Evolutionary conservation across 1,139 yeast species (phyloP).

Genomic region (Blastobotrys persicus): DNA sequence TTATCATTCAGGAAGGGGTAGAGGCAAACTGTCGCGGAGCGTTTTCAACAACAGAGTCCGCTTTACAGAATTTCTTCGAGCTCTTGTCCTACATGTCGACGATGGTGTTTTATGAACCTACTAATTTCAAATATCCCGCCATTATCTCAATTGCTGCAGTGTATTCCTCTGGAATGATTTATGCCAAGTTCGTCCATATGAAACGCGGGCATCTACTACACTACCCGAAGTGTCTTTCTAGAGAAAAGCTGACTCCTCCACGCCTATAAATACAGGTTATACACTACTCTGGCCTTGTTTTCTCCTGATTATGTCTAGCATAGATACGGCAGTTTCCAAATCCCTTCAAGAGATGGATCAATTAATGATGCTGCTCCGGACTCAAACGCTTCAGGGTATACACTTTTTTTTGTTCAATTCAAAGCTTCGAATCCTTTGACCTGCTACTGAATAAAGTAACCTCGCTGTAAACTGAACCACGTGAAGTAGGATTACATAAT

Average conservation of each 20-base stretch:
- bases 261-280: no score
- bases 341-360: no score
- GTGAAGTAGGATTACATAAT: no score
- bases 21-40: slow-evolving; percentile 34
- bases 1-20: slow-evolving; percentile 36
- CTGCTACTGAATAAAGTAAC: no score
- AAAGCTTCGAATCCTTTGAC: no score
- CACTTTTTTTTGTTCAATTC: no score
- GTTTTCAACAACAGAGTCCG: slow-evolving; percentile 39
- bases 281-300: no score
- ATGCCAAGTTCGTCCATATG: slow-evolving; percentile 21
- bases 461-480: no score
- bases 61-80: slow-evolving; percentile 38
- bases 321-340: no score
- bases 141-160: slow-evolving; percentile 30
- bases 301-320: neutral
- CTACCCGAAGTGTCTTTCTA: slow-evolving; percentile 8
- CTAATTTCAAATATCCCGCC: slow-evolving; percentile 34
- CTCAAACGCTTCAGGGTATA: no score
- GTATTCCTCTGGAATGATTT: slow-evolving; percentile 25
- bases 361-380: no score
- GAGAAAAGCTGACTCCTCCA: neutral
- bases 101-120: slow-evolving; percentile 36
- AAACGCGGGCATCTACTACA: slow-evolving; percentile 18
- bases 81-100: slow-evolving; percentile 35